These are phyloP conservation scores for Lipomyces kockii DNA, from an alignment of 805 yeast genomes.

Conservation along the genomic window DNA sequence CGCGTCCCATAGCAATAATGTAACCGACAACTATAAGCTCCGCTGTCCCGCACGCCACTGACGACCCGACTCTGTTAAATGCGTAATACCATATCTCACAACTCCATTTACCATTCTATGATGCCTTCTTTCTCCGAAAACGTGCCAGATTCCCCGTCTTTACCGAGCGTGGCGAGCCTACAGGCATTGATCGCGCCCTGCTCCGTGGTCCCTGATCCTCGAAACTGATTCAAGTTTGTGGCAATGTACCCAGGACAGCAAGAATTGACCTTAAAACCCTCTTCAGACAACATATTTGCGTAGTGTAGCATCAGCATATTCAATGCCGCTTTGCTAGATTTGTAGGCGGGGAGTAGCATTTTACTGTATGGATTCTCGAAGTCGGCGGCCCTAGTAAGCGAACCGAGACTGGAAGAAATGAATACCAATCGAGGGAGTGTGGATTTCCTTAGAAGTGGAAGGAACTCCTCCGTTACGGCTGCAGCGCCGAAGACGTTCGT, in stretches of 20 bases:
- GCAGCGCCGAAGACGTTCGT: background rate
- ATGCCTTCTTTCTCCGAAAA: background rate
- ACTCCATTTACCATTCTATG: background rate
- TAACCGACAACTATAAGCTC: too few species aligned
- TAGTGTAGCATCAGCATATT: conserved; percentile 3
- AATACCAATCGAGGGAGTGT: background rate
- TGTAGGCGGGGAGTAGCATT: background rate
- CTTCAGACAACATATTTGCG: background rate
- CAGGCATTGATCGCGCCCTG: background rate
- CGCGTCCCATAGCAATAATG: too few species aligned
- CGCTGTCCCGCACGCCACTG: too few species aligned
- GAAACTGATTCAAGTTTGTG: background rate
- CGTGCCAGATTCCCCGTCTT: background rate
- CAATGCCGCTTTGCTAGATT: background rate
- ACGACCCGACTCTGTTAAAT: too few species aligned
- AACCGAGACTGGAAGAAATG: background rate
- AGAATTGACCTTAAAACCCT: background rate
- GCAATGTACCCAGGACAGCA: background rate
- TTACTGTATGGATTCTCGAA: background rate
- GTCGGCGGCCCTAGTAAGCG: background rate
- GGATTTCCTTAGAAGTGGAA: background rate
- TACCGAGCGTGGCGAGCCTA: background rate
- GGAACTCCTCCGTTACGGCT: background rate
- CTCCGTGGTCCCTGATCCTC: background rate
- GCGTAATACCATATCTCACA: too few species aligned